phyloP scores from a whole-genome alignment of 345 rosid species.

The Sisymbrium irio region DNA sequence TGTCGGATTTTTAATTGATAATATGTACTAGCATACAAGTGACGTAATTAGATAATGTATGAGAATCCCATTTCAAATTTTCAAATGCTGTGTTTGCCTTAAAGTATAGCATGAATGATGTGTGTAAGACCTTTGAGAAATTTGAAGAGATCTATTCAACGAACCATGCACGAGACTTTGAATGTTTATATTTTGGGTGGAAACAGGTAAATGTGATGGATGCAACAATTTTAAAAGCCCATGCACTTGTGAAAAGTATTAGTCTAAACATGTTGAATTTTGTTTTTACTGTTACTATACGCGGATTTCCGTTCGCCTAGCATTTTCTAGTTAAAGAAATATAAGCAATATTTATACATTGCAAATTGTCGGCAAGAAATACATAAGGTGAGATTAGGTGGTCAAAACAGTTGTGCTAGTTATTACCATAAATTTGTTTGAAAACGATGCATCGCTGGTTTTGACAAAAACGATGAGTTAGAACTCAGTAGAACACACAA shows the following conservation, averaged over 20 bases:
- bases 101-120: constrained; percentile 17
- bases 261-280: neutral
- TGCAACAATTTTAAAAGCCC: neutral
- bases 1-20: neutral
- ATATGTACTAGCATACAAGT: neutral
- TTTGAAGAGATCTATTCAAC: constrained; percentile 5
- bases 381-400: constrained; percentile 2
- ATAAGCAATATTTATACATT: neutral
- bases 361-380: constrained; percentile 10
- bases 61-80: neutral
- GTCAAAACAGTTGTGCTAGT: constrained; percentile 17
- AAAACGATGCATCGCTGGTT: constrained; percentile 22
- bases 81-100: constrained; percentile 1
- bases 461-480: constrained; percentile 2
- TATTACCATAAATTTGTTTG: constrained; percentile 1
- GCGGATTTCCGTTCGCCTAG: neutral
- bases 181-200: neutral
- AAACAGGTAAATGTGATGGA: neutral
- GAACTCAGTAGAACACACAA: neutral
- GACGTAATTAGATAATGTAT: neutral
- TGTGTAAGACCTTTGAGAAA: constrained; percentile 3
- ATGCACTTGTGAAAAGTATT: neutral
- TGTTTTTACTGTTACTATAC: neutral
- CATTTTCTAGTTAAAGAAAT: neutral
- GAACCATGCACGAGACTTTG: neutral